Conservation (phyloP, 768 basidiomycete genomes). For the Hypholoma fasciculare region DNA sequence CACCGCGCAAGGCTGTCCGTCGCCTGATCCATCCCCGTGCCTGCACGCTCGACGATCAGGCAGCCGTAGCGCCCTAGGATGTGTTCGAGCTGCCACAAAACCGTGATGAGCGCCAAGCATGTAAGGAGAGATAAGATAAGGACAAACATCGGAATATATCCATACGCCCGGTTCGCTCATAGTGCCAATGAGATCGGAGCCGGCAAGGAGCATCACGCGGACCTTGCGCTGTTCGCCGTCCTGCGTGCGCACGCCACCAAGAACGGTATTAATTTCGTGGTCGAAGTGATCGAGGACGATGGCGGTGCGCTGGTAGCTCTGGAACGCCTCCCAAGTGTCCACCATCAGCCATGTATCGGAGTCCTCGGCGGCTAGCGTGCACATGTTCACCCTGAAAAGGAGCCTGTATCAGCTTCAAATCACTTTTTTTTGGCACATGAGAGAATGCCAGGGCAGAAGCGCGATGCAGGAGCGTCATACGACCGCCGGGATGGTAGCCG, state of each 20-base stretch:
- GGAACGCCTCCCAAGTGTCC: constrained; percentile 97
- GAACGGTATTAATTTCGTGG: constrained; percentile 84
- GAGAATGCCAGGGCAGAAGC: constrained; percentile 12
- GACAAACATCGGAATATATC: constrained; percentile 88
- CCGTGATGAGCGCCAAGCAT: constrained; percentile 1
- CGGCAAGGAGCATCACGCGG: constrained; percentile 92
- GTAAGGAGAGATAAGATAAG: constrained; percentile 10
- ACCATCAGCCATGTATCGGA: constrained; percentile 96
- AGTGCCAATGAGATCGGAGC: constrained; percentile 96
- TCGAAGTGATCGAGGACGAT: constrained; percentile 98
- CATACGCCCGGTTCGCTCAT: constrained; percentile 99
- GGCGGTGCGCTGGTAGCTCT: constrained; percentile 93
- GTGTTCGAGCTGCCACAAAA: constrained; percentile 73
- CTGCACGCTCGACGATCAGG: constrained; percentile 93
- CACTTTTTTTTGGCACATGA: constrained; percentile 14
- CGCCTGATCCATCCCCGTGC: constrained; percentile 87
- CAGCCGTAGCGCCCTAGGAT: constrained; percentile 95
- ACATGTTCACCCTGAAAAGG: constrained; percentile 75
- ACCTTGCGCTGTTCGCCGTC: constrained; percentile 76
- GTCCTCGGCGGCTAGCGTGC: constrained; percentile 85
- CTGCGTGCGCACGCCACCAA: constrained; percentile 75
- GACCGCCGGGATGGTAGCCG: constrained; percentile 20
- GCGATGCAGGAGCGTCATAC: constrained; percentile 13
- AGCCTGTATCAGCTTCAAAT: constrained; percentile 16
- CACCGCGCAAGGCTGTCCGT: constrained; percentile 72